Base-by-base conservation (phyloP, 2,329 filamentous ascomycete genomes). In the Colletotrichum godetiae region DNA sequence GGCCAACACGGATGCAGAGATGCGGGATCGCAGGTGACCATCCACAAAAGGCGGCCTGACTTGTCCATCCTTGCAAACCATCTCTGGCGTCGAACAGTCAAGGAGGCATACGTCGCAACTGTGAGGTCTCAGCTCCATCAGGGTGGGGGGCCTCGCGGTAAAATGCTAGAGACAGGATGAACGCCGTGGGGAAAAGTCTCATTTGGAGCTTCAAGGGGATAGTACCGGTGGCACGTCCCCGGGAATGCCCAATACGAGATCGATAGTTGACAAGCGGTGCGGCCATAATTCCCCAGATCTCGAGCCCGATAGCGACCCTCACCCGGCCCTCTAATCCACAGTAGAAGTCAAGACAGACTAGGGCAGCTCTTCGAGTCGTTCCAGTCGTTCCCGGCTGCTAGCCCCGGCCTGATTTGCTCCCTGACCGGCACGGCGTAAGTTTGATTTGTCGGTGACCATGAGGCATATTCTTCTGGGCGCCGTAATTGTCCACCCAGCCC, bases 11-110 rank as follows among this genome's bases (percentile, higher is more conserved):
- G 15, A 42, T 42, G 37, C n/a, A 29, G 61, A 42, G 55, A 65
- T 60, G 56, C 70, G 46, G 70, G 67, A 73, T 65, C 37, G 55
- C 70, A 61, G 55, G 55, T 70, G 70, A 61, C 70, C 70, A 73
- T 33, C 35, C 35, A 37, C n/a, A 56, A 64, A 49, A 22, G 49
- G 55, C 22, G 61, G 49, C 52, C 55, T 66, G 56, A 46, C 22
- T 60, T 65, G 56, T 29, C 0, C 56, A 70, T 61, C 56, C 53
- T 57, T 71, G 55, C 15, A 35, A n/a, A 60, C 10, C 55, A 49
- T 53, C 55, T 46, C n/a, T 55, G 12, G 24, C 42, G 29, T 33
- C 31, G 10, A n/a, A n/a, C 4, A 64, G 37, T 31, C 52, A 60
- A 63, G 29, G 31, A 53, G 31, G 55, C 53, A 7, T 31, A 31